These are phyloP conservation scores for Hypericum perforatum DNA, from an alignment of 345 rosid species.

Conservation along the genomic window DNA sequence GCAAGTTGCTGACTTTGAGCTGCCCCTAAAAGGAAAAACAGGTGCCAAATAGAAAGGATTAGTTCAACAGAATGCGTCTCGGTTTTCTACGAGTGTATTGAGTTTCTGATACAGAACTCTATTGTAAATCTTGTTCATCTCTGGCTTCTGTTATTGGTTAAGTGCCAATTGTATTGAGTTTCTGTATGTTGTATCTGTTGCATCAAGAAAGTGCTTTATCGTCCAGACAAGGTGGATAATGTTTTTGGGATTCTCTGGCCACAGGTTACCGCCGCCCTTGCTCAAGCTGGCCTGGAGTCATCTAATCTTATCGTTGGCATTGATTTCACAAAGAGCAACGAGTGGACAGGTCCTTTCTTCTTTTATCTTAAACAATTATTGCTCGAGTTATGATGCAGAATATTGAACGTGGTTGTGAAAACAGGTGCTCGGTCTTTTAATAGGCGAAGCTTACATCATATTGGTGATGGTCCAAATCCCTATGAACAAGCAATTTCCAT, in stretches of 20 bases:
- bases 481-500: conserved; percentile 77
- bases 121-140: too few species aligned
- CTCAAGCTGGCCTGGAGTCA: conserved; percentile 87
- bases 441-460: conserved; percentile 51
- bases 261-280: conserved; percentile 77
- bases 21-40: too few species aligned
- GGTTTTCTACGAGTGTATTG: too few species aligned
- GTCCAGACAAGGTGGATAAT: background rate
- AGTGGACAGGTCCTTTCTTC: conserved; percentile 69
- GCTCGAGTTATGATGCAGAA: conserved; percentile 5
- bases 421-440: conserved; percentile 73
- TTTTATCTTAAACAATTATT: background rate
- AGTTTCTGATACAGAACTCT: too few species aligned
- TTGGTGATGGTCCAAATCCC: conserved; percentile 51
- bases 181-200: too few species aligned
- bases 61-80: too few species aligned
- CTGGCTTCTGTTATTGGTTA: too few species aligned
- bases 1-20: too few species aligned
- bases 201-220: too few species aligned
- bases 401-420: conserved; percentile 15
- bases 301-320: conserved; percentile 88
- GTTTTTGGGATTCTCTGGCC: background rate
- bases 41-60: too few species aligned
- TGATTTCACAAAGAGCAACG: conserved; percentile 95
- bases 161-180: too few species aligned